These are phyloP conservation scores for Phytophthora aleatoria DNA, from an alignment of 352 stramenopile genomes.

Conservation along the genomic window DNA sequence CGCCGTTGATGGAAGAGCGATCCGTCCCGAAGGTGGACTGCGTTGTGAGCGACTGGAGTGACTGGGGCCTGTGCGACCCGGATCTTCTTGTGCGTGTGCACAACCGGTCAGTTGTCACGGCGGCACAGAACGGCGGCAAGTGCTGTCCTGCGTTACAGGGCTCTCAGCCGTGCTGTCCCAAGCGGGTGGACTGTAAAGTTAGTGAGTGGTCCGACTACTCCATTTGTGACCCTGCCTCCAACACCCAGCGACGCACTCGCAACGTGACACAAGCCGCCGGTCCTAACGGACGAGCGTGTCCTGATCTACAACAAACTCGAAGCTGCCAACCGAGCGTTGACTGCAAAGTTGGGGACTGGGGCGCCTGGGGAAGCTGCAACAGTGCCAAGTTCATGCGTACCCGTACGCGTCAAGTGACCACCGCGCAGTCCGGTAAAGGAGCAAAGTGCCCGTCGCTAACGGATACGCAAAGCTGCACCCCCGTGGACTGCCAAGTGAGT, in stretches of 20 bases:
- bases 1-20: conserved; percentile 50
- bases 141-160: conserved; percentile 42
- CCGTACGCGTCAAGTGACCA: conserved; percentile 45
- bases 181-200: conserved; percentile 55
- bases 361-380: conserved; percentile 42
- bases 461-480: conserved; percentile 41
- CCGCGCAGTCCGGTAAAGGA: conserved; percentile 35
- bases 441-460: conserved; percentile 41
- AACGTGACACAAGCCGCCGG: conserved; percentile 37
- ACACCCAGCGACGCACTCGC: conserved; percentile 53
- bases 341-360: conserved; percentile 68
- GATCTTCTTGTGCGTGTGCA: conserved; percentile 29
- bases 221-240: conserved; percentile 48
- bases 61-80: conserved; percentile 38
- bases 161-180: conserved; percentile 40
- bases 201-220: conserved; percentile 52
- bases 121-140: conserved; percentile 40
- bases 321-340: conserved; percentile 52
- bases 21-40: conserved; percentile 51
- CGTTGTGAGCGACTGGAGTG: conserved; percentile 41
- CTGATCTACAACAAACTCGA: conserved; percentile 35
- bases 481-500: conserved; percentile 52
- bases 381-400: conserved; percentile 38
- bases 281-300: conserved; percentile 46
- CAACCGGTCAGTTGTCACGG: conserved; percentile 34